Base-by-base conservation (phyloP, 2,329 filamentous ascomycete species). In the Elsinoe ampelina region DNA sequence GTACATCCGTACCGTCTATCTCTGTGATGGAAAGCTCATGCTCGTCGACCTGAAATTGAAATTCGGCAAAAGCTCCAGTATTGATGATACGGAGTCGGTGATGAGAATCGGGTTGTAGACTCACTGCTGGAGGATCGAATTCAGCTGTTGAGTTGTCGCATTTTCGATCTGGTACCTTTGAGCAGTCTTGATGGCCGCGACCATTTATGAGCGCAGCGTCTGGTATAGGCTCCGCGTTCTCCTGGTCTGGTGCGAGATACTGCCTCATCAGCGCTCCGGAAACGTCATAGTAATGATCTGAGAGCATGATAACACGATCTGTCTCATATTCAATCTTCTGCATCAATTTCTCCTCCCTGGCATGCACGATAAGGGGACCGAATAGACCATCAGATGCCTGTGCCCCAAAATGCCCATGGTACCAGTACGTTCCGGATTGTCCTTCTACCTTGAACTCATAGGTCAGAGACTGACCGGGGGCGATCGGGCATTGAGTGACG, bases 231-330 rank as follows among this genome's bases (percentile, higher is more conserved):
- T 87, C 84, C 0, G 79, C 76, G 41, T 75, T 75, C 35, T 75
- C 73, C 63, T 75, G 66, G 12, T 72, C 72, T 0, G 72, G 72
- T 10, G 67, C 70, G 2, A 85, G 74, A 59, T 84, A 83, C 15
- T 77, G 71, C 65, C 77, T 75, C 2, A 82, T 65, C 0, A 82
- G 68, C 1, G 66, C 65, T 5, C 71, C 70, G 8, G 73, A 74
- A 1, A 71, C 65, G 52, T 84, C 80, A 62, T 87, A 82, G 60
- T 88, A 87, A 67, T 85, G 81, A 61, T 88, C 85, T 22, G 81
- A 81, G 3, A 88, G 68, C 67, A 86, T 78, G 6, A 87, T 63
- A 0, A 85, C 72, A n/a, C 79, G 72, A 59, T 87, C 85, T 4
- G 72, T 67, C 10, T 72, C 74, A 58, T 76, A 75, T 6, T 74